Evolutionary conservation across 306 rosid genomes (phyloP), one percentile per base, ranked within the genome.

Genomic region (Trifolium fragiferum): DNA sequence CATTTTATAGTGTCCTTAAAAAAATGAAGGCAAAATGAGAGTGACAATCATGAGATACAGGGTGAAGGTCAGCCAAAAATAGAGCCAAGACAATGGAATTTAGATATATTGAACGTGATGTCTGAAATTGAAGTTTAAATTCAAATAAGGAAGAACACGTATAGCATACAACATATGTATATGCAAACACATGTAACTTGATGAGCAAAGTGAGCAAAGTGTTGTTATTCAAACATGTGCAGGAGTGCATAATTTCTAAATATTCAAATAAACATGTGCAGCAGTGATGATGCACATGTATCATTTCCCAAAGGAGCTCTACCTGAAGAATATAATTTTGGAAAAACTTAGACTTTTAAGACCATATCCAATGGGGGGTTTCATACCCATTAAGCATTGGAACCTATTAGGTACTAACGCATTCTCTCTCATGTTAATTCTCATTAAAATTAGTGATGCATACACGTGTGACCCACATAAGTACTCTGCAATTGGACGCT

Each of bases 121-220:
- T 10, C 13, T 10, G 46, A 47, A 20, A 20, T 10, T 37, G 33
- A 19, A 5, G 47, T 19, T 4, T 8, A 37, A 20, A 68, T 10
- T 70, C 49, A 19, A 1, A 2, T 38, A 11, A 54, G 50, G 50
- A 13, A 10, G 9, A 47, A 13, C 0, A 41, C 3, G 64, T 33
- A 51, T 18, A 47, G 13, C 2, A 11, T 10, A 47, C 57, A 50
- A 50, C 12, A 16, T 50, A 50, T 50, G 57, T 7, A 72, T 19
- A 15, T 21, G 38, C 75, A 37, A 21, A 21, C 62, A 47, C 7
- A 47, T 7, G 66, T 27, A 75, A 18, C 62, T 40, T 2, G 10
- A 6, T 20, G 79, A 64, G 40, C 25, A 19, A 7, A 74, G n/a
- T 20, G 79, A 64, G 40, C 25, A 19, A 7, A 74, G n/a, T 60